phyloP scores from a whole-genome alignment of 1,284 basidiomycete species.

The Athelia psychrophila region DNA sequence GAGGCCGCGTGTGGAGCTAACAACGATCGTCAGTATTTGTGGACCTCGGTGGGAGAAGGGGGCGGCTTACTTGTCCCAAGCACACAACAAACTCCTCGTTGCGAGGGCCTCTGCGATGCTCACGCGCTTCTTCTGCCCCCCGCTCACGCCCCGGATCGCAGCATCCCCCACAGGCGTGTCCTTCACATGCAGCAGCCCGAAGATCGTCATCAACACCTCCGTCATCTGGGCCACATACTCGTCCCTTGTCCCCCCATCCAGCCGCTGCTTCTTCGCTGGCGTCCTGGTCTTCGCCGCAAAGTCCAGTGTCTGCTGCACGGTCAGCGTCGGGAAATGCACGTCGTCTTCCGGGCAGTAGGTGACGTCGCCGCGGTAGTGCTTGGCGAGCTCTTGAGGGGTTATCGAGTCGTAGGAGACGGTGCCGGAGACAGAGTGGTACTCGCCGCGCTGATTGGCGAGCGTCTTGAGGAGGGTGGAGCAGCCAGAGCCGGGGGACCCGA shows the following conservation, averaged over 20 bases:
- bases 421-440: slow-evolving; percentile 55
- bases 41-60: slow-evolving; percentile 1
- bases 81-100: slow-evolving; percentile 52
- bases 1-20: slow-evolving; percentile 47
- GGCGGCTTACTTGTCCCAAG: slow-evolving; percentile 70
- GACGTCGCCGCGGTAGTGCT: slow-evolving; percentile 58
- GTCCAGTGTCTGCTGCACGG: slow-evolving; percentile 63
- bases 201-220: slow-evolving; percentile 60
- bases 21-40: background rate
- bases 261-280: slow-evolving; percentile 45
- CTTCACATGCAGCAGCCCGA: slow-evolving; percentile 62
- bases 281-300: slow-evolving; percentile 64
- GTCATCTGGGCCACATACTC: slow-evolving; percentile 41
- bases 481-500: slow-evolving; percentile 60
- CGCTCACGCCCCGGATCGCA: slow-evolving; percentile 71
- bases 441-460: slow-evolving; percentile 61
- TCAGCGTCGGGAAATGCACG: slow-evolving; percentile 74
- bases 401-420: slow-evolving; percentile 64
- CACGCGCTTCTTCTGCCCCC: slow-evolving; percentile 81
- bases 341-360: slow-evolving; percentile 66
- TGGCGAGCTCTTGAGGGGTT: slow-evolving; percentile 40
- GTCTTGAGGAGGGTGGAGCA: slow-evolving; percentile 72
- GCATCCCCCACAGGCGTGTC: slow-evolving; percentile 69
- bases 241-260: slow-evolving; percentile 36
- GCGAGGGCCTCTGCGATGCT: slow-evolving; percentile 72